phyloP scores from a whole-genome alignment of 78 protist genomes.

The Chrysochromulina tobinii region DNA sequence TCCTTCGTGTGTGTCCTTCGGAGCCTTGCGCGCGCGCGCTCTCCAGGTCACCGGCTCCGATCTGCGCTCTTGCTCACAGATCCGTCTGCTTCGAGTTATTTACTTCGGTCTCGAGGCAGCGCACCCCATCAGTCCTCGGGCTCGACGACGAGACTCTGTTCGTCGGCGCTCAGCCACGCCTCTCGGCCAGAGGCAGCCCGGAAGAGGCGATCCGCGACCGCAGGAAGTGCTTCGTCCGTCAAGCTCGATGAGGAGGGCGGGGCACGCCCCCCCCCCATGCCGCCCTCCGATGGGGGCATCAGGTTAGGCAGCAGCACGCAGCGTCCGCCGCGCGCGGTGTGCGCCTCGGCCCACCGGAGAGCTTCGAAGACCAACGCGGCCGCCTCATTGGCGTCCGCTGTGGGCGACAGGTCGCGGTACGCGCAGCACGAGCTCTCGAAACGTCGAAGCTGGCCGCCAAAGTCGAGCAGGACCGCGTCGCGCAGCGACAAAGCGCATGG shows the following conservation, averaged over 20 bases:
- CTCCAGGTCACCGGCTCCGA: no score
- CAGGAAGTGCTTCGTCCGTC: background rate
- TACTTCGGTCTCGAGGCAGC: no score
- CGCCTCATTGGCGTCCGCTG: background rate
- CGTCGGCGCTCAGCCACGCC: no score
- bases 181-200: background rate
- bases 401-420: background rate
- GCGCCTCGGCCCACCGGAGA: conserved; percentile 7
- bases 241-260: no score
- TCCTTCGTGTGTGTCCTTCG: no score
- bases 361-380: background rate
- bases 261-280: background rate
- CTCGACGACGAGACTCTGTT: no score
- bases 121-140: no score
- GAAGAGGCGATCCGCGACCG: background rate
- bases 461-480: background rate
- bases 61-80: no score
- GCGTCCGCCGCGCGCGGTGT: background rate
- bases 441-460: background rate
- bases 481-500: background rate
- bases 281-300: background rate
- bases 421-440: background rate
- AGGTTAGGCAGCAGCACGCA: conserved; percentile 2
- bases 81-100: no score
- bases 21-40: no score